A percentile compares a stretch with the other conserved stretches of the same genome.
Conservation (phyloP, 257 asterid genomes). For the Lavandula angustifolia region DNA sequence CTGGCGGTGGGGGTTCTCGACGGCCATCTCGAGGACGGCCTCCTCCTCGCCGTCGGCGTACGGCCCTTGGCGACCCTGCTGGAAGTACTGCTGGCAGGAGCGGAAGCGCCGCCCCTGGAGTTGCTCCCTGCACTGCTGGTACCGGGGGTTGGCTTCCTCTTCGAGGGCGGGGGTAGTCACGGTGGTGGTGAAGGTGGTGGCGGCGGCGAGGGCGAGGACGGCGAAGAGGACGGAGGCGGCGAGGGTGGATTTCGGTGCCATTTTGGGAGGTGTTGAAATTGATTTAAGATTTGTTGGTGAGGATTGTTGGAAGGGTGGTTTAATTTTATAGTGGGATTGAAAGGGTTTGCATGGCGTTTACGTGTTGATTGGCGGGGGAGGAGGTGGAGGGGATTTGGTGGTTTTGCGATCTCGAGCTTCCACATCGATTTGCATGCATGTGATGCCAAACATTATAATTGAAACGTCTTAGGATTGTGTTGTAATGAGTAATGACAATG, state of each 20-base stretch:
- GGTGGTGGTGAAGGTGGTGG: conserved; percentile 45
- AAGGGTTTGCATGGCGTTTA: conserved; percentile 39
- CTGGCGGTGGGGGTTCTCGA: background rate
- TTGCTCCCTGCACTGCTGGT: conserved; percentile 38
- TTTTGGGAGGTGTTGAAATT: conserved; percentile 2
- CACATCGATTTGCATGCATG: conserved; percentile 34
- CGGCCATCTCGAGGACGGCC: background rate
- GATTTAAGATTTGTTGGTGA: background rate
- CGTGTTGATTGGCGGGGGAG: conserved; percentile 35
- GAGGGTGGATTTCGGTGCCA: conserved; percentile 40
- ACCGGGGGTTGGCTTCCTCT: conserved; percentile 28
- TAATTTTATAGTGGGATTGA: conserved; percentile 30
- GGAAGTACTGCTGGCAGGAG: conserved; percentile 37
- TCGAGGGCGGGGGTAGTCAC: conserved; percentile 37
- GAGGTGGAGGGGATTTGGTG: background rate
- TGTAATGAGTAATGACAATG: no score
- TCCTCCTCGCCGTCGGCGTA: conserved; percentile 2
- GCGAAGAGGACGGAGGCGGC: conserved; percentile 46
- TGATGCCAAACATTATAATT: conserved; percentile 21
- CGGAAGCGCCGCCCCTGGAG: conserved; percentile 36
- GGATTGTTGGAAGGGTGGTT: background rate
- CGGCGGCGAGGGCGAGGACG: conserved; percentile 39
- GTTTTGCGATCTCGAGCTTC: conserved; percentile 22
- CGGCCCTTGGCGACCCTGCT: conserved; percentile 1
- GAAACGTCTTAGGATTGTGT: no score